phyloP scores from a whole-genome alignment of 225 moss, liverwort and hornwort genomes.

The Lunularia cruciata region DNA sequence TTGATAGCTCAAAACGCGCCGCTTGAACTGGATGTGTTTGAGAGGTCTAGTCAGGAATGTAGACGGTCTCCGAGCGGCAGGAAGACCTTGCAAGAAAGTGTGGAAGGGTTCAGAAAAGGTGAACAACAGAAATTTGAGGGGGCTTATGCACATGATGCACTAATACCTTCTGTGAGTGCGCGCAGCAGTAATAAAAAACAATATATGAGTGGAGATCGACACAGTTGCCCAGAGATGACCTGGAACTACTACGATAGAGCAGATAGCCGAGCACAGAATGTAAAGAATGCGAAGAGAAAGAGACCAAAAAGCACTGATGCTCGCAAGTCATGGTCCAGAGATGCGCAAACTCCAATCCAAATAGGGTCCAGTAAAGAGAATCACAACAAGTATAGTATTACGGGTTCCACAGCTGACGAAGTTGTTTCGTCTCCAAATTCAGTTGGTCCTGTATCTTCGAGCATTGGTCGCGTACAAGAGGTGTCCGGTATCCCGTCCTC shows the following conservation, averaged over 20 bases:
- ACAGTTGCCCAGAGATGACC: conserved; percentile 34
- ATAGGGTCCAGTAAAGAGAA: background rate
- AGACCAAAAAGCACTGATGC: conserved; percentile 28
- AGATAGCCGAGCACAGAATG: background rate
- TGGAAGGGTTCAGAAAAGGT: background rate
- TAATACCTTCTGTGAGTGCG: conserved; percentile 28
- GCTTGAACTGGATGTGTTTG: conserved; percentile 40
- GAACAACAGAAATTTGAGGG: background rate
- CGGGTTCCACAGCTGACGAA: background rate
- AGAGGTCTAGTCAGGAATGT: conserved; percentile 1
- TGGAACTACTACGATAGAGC: conserved; percentile 28
- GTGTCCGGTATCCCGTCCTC: too few relatives aligned
- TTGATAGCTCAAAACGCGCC: conserved; percentile 52
- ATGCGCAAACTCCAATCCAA: background rate
- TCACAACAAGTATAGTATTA: background rate
- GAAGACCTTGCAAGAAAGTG: background rate
- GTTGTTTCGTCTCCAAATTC: conserved; percentile 8
- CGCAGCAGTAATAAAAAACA: conserved; percentile 15
- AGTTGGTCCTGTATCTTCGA: conserved; percentile 12
- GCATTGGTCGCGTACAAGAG: background rate
- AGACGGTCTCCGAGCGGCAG: background rate
- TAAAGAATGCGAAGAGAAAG: conserved; percentile 38
- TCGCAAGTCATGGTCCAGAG: background rate
- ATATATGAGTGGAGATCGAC: background rate
- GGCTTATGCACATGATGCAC: conserved; percentile 22